phyloP scores from a whole-genome alignment of 1,284 basidiomycete genomes.

The Somion occarium region DNA sequence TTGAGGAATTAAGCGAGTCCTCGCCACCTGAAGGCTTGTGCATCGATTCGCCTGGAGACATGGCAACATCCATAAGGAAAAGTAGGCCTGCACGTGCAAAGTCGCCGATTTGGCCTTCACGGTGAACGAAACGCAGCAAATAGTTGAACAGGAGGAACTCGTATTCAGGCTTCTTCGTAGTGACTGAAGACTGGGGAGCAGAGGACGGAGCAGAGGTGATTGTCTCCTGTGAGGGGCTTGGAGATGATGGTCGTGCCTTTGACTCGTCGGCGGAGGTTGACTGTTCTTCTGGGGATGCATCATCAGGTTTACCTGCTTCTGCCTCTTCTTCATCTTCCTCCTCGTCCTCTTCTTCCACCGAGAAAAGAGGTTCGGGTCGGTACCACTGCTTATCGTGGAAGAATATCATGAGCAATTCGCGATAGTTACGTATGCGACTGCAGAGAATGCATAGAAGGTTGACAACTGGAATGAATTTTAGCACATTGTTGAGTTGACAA shows the following conservation, averaged over 20 bases:
- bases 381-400: constrained; percentile 91
- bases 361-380: constrained; percentile 61
- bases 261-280: background rate
- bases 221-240: constrained; percentile 55
- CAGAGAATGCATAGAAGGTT: constrained; percentile 88
- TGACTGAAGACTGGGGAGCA: constrained; percentile 19
- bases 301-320: constrained; percentile 17
- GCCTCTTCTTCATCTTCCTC: constrained; percentile 44
- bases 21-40: constrained; percentile 35
- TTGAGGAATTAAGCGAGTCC: constrained; percentile 23
- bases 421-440: constrained; percentile 84
- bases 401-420: constrained; percentile 92
- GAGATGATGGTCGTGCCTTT: constrained; percentile 31
- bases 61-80: constrained; percentile 92
- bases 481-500: background rate
- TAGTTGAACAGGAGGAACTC: constrained; percentile 96
- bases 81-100: constrained; percentile 89
- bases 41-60: constrained; percentile 62
- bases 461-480: constrained; percentile 54
- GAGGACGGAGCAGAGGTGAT: constrained; percentile 46
- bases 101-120: constrained; percentile 92
- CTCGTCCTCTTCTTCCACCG: constrained; percentile 67
- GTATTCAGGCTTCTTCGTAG: constrained; percentile 74
- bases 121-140: constrained; percentile 90
- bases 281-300: constrained; percentile 9